These are phyloP conservation scores for Tylopilus felleus DNA, from an alignment of 768 basidiomycete genomes.

Conservation along the genomic window DNA sequence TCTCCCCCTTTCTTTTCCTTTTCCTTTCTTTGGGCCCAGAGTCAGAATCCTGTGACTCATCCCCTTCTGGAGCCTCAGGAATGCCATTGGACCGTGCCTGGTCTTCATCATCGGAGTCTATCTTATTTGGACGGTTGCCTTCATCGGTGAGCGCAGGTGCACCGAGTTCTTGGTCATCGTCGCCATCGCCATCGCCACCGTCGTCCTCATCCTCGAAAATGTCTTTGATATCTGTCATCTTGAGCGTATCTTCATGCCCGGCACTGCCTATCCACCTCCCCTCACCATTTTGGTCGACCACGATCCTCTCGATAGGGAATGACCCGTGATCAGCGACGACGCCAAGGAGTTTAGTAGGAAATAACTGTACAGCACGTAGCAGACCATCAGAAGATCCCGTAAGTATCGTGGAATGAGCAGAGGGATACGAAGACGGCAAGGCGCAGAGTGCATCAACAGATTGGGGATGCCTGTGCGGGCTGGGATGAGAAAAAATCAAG, in stretches of 20 bases:
- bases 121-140: constrained; percentile 18
- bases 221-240: constrained; percentile 79
- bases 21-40: constrained; percentile 42
- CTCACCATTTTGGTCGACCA: constrained; percentile 53
- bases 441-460: constrained; percentile 85
- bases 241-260: constrained; percentile 84
- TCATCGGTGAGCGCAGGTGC: constrained; percentile 26
- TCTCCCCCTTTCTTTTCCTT: constrained; percentile 55
- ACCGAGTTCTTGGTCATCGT: constrained; percentile 12
- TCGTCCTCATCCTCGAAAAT: constrained; percentile 50
- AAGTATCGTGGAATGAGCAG: constrained; percentile 66
- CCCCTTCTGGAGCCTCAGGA: constrained; percentile 3
- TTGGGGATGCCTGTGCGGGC: constrained; percentile 70
- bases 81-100: constrained; percentile 7
- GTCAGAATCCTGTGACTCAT: constrained; percentile 28
- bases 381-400: constrained; percentile 93
- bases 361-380: constrained; percentile 79
- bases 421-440: constrained; percentile 59
- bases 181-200: constrained; percentile 24
- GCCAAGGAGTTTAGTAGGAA: constrained; percentile 87
- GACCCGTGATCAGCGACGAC: constrained; percentile 90
- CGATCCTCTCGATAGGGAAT: constrained; percentile 87
- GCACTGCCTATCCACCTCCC: constrained; percentile 90
- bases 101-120: constrained; percentile 6
- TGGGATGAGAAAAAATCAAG: constrained; percentile 10